phyloP scores from a whole-genome alignment of 257 asterid species.

The Cynanchum wilfordii region DNA sequence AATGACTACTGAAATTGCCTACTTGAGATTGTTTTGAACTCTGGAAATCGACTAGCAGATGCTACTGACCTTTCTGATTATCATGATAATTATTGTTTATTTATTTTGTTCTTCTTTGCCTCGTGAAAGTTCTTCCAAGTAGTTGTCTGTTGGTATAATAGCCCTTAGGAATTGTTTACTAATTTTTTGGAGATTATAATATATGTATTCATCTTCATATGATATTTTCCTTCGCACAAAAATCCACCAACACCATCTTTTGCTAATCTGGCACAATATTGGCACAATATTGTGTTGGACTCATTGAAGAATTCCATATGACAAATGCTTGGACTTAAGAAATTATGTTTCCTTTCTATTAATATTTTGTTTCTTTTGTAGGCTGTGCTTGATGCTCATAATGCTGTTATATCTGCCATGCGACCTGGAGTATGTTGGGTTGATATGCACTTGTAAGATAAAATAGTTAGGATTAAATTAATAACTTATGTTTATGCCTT shows the following conservation, averaged over 20 bases:
- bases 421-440: conserved; percentile 93
- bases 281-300: background rate
- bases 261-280: background rate
- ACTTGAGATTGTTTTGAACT: background rate
- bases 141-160: background rate
- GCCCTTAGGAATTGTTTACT: background rate
- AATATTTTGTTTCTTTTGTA: conserved; percentile 31
- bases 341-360: conserved; percentile 6
- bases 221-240: background rate
- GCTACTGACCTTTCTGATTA: background rate
- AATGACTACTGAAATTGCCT: background rate
- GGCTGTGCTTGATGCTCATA: conserved; percentile 95
- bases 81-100: background rate
- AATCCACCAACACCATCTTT: background rate
- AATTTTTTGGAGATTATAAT: background rate
- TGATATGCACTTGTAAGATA: conserved; percentile 85
- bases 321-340: background rate
- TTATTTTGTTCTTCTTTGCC: background rate
- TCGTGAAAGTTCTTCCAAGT: background rate
- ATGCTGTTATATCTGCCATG: conserved; percentile 89
- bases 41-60: background rate
- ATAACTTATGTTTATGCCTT: conserved; percentile 5
- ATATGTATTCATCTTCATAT: background rate
- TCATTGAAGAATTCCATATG: background rate
- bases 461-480: conserved; percentile 13